A percentile compares a stretch with the other conserved stretches of the same genome.
Evolutionary conservation across 2,329 filamentous ascomycete species (phyloP).

Genomic region (Diaporthe vexans): DNA sequence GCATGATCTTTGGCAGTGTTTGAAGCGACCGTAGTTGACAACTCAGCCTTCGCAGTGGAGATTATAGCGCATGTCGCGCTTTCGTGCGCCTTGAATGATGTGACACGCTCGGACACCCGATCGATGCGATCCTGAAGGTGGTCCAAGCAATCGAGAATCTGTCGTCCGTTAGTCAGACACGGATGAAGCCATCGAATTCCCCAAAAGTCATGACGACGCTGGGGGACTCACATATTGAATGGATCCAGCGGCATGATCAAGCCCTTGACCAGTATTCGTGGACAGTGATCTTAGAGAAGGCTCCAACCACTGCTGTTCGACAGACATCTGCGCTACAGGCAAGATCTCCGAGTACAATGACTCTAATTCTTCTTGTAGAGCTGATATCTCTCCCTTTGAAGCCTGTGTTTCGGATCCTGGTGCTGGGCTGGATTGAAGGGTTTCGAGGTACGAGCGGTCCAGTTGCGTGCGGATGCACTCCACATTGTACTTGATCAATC

Average conservation of each 20-base stretch:
- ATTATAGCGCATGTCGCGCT: constrained; percentile 55
- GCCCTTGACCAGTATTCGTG: constrained; percentile 58
- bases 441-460: constrained; percentile 68
- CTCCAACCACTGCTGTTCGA: constrained; percentile 76
- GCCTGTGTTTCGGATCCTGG: constrained; percentile 43
- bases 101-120: constrained; percentile 57
- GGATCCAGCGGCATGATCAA: constrained; percentile 61
- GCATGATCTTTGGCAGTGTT: constrained; percentile 45
- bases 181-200: too few species aligned
- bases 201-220: neutral
- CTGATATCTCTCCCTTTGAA: constrained; percentile 58
- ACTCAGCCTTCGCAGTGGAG: constrained; percentile 59
- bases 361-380: constrained; percentile 75
- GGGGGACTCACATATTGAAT: constrained; percentile 63
- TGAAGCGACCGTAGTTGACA: constrained; percentile 49
- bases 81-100: constrained; percentile 63
- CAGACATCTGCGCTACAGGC: constrained; percentile 78
- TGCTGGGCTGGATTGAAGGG: constrained; percentile 51
- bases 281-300: constrained; percentile 67
- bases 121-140: constrained; percentile 64
- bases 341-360: constrained; percentile 78
- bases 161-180: constrained; percentile 43
- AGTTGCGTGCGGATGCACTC: constrained; percentile 67
- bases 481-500: constrained; percentile 70
- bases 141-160: constrained; percentile 67